Conservation (phyloP, 2,329 filamentous ascomycete species). For the Cordyceps sp. region DNA sequence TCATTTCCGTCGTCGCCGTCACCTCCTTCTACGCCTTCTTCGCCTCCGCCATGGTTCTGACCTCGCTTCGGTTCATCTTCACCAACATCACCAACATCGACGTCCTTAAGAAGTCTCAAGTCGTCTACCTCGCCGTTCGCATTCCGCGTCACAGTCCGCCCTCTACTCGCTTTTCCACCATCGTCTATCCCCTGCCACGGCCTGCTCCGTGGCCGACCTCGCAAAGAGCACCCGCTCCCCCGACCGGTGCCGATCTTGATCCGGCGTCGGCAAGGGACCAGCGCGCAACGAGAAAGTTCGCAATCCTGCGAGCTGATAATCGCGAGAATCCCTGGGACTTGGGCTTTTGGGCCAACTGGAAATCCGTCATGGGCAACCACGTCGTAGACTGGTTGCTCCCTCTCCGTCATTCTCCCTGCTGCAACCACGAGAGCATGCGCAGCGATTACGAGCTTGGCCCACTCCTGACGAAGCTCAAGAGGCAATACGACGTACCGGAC, state of each 20-base stretch:
- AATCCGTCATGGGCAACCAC: constrained; percentile 59
- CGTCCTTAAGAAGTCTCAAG: constrained; percentile 43
- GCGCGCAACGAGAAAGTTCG: constrained; percentile 51
- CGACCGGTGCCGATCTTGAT: constrained; percentile 4
- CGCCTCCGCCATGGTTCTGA: constrained; percentile 56
- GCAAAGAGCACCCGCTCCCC: constrained; percentile 10
- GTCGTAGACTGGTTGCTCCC: constrained; percentile 69
- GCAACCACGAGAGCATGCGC: constrained; percentile 44
- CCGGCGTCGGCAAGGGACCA: constrained; percentile 18
- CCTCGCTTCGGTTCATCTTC: constrained; percentile 51
- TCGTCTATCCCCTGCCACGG: constrained; percentile 40
- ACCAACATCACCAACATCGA: constrained; percentile 78
- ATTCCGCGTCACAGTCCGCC: constrained; percentile 34
- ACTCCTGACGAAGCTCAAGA: constrained; percentile 38
- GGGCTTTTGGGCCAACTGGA: constrained; percentile 53
- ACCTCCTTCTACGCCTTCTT: constrained; percentile 68
- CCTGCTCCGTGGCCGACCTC: background rate
- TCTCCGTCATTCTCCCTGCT: constrained; percentile 56
- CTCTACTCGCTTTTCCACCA: constrained; percentile 27
- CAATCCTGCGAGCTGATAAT: constrained; percentile 54
- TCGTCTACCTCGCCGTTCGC: constrained; percentile 59
- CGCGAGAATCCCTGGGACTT: constrained; percentile 81
- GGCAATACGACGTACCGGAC: constrained; percentile 13
- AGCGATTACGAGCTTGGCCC: constrained; percentile 55
- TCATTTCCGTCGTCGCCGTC: constrained; percentile 50